Conservation (phyloP, 129 eudicot species). For the Deinandra increscens region DNA sequence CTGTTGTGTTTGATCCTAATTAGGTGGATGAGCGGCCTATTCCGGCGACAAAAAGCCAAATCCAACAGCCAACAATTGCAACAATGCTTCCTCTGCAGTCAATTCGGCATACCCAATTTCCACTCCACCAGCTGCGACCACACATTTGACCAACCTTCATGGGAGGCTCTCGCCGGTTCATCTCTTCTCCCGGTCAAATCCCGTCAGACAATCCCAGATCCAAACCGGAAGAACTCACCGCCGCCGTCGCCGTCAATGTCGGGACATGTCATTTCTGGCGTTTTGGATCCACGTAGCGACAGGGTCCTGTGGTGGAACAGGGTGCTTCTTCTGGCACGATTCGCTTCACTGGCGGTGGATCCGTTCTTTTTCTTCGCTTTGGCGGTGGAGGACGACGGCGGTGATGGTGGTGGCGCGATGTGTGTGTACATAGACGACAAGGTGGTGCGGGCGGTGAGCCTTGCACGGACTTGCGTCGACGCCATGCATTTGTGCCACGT, state of each 20-base stretch:
- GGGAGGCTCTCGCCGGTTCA: conserved; percentile 72
- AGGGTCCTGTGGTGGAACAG: conserved; percentile 56
- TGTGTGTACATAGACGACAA: conserved; percentile 54
- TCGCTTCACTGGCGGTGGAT: conserved; percentile 68
- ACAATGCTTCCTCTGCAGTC: conserved; percentile 41
- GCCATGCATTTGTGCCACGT: conserved; percentile 68
- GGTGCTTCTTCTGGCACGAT: conserved; percentile 60
- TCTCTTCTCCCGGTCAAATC: conserved; percentile 48
- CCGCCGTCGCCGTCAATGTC: neutral
- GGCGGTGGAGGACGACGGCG: conserved; percentile 52
- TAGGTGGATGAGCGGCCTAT: conserved; percentile 30
- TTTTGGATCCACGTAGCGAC: conserved; percentile 72
- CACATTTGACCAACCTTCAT: conserved; percentile 23
- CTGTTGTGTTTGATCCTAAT: neutral
- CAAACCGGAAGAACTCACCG: conserved; percentile 7
- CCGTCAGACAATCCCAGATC: conserved; percentile 17
- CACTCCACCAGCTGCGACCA: conserved; percentile 44
- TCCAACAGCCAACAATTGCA: neutral
- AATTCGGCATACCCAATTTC: conserved; percentile 39
- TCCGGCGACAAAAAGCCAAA: neutral
- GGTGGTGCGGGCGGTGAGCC: conserved; percentile 46
- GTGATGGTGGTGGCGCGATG: conserved; percentile 42
- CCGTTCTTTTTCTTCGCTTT: conserved; percentile 74
- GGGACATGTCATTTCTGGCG: conserved; percentile 9
- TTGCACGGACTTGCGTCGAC: conserved; percentile 60